Evolutionary conservation across 345 rosid genomes (phyloP).

Genomic region (Rhodamnia rubescens): DNA sequence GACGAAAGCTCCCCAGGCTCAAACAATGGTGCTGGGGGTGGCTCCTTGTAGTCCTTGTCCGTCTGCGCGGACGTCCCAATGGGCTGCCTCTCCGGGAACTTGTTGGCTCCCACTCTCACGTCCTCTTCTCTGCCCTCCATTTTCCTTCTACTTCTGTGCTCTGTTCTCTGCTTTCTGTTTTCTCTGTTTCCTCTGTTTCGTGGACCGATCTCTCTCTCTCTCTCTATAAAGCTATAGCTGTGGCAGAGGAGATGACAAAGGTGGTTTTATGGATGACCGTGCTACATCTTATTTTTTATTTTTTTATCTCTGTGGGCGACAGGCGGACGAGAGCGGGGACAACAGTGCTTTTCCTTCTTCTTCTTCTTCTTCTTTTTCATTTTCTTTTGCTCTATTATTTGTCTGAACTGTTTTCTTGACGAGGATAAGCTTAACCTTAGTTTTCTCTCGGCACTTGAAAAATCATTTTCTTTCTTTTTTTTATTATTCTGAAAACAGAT

Average conservation of each 20-base stretch:
- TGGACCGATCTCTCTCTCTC: neutral
- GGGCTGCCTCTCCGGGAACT: constrained; percentile 58
- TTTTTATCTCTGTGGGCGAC: neutral
- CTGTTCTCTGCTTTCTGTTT: neutral
- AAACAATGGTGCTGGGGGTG: constrained; percentile 50
- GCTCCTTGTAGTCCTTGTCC: constrained; percentile 44
- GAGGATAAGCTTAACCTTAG: neutral
- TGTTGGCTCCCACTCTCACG: constrained; percentile 57
- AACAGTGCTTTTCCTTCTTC: neutral
- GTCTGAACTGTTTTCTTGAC: neutral
- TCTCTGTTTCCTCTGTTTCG: neutral
- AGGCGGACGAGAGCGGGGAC: neutral
- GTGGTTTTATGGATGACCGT: neutral
- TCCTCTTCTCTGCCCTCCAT: constrained; percentile 75
- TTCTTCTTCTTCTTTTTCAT: neutral
- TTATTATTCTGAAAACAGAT: too few species aligned
- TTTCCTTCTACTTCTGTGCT: neutral
- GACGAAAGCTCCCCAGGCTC: constrained; percentile 59
- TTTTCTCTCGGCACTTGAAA: neutral
- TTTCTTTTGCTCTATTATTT: neutral
- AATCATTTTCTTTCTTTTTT: too few species aligned
- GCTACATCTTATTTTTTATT: neutral
- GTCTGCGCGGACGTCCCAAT: constrained; percentile 53
- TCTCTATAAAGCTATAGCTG: neutral
- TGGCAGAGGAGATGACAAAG: neutral